phyloP scores from a whole-genome alignment of 2,329 filamentous ascomycete species.

The Ophioceras dolichostomum region DNA sequence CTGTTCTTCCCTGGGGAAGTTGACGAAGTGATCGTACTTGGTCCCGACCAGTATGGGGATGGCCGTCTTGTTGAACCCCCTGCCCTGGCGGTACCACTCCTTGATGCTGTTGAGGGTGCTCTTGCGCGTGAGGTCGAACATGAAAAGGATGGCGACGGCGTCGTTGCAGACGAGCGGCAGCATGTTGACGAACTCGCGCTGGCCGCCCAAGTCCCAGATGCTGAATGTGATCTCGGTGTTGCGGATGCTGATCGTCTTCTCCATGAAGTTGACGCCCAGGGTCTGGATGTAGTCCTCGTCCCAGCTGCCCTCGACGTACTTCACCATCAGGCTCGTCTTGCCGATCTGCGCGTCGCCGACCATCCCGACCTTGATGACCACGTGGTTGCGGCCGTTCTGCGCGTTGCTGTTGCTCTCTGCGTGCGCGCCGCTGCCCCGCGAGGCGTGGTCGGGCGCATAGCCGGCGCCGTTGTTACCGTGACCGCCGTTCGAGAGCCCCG shows the following conservation, averaged over 20 bases:
- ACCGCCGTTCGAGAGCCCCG: slow-evolving; percentile 33
- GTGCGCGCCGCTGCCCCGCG: slow-evolving; percentile 25
- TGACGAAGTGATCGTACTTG: slow-evolving; percentile 99
- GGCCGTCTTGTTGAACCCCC: slow-evolving; percentile 99
- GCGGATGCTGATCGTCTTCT: slow-evolving; percentile 98
- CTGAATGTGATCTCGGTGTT: slow-evolving; percentile 99
- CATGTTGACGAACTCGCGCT: slow-evolving; percentile 99
- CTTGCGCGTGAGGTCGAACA: slow-evolving; percentile 98
- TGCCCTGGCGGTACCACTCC: slow-evolving; percentile 96
- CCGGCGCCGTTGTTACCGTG: slow-evolving; percentile 24
- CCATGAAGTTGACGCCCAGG: slow-evolving; percentile 98
- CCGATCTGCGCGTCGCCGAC: slow-evolving; percentile 98
- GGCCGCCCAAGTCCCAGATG: slow-evolving; percentile 96
- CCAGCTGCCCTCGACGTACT: slow-evolving; percentile 98
- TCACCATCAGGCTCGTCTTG: slow-evolving; percentile 98
- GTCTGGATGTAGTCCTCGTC: slow-evolving; percentile 99
- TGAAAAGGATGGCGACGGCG: slow-evolving; percentile 95
- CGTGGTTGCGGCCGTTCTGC: slow-evolving; percentile 49
- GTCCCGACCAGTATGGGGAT: slow-evolving; percentile 95
- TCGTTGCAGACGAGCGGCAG: slow-evolving; percentile 98
- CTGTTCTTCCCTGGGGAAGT: slow-evolving; percentile 93
- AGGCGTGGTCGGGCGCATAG: slow-evolving; percentile 30
- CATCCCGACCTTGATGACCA: slow-evolving; percentile 99
- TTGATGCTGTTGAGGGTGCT: slow-evolving; percentile 99
- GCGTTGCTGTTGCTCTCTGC: slow-evolving; percentile 17